Conservation (phyloP, 495 filamentous ascomycete genomes). For the Xanthoparmelia taractica region DNA sequence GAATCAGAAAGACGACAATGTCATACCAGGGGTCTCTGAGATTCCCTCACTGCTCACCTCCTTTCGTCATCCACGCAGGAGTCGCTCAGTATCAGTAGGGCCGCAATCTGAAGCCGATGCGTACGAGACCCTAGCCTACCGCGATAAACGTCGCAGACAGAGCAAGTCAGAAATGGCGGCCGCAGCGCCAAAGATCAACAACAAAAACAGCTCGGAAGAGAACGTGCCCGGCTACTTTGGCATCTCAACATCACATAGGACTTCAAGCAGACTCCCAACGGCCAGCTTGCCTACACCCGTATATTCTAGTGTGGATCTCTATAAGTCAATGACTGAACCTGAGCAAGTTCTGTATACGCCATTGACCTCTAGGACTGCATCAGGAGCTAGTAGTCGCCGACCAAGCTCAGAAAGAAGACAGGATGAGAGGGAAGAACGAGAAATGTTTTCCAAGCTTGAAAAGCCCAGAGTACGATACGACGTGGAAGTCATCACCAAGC, state of each 20-base stretch:
- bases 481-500: slow-evolving; percentile 92
- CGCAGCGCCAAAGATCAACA: slow-evolving; percentile 4
- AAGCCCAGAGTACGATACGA: slow-evolving; percentile 90
- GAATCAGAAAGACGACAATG: slow-evolving; percentile 69
- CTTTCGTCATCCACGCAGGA: slow-evolving; percentile 67
- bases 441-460: slow-evolving; percentile 77
- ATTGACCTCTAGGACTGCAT: slow-evolving; percentile 31
- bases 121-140: slow-evolving; percentile 90
- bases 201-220: slow-evolving; percentile 8
- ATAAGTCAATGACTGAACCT: slow-evolving; percentile 63
- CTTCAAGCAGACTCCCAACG: slow-evolving; percentile 7
- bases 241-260: slow-evolving; percentile 16
- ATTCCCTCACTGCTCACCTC: slow-evolving; percentile 69
- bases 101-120: slow-evolving; percentile 94
- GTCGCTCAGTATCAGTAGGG: slow-evolving; percentile 79
- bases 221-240: slow-evolving; percentile 17
- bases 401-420: slow-evolving; percentile 41
- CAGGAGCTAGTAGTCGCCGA: slow-evolving; percentile 30
- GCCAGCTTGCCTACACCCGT: slow-evolving; percentile 28
- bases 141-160: slow-evolving; percentile 71
- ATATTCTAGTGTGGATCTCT: slow-evolving; percentile 47
- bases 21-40: slow-evolving; percentile 77
- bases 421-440: slow-evolving; percentile 55
- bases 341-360: slow-evolving; percentile 30
- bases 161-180: slow-evolving; percentile 42